Conservation (phyloP, 345 rosid species). For the Salix exigua region DNA sequence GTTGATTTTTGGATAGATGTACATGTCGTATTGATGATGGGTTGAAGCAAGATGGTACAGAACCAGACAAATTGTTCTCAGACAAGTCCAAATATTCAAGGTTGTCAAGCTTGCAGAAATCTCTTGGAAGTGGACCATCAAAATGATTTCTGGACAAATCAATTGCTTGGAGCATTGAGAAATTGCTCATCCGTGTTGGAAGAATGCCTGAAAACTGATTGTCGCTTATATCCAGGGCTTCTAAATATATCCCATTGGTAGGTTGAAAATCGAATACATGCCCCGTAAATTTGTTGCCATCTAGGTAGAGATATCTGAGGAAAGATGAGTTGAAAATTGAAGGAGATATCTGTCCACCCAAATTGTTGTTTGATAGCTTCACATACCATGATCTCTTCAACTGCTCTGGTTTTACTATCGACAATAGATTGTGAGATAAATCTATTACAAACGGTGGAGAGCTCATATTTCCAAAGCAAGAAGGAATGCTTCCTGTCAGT, state of each 20-base stretch:
- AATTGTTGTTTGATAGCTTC: not conserved
- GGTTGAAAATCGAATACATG: not conserved
- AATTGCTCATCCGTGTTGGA: not conserved
- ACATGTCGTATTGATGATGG: not conserved
- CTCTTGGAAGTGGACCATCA: not conserved
- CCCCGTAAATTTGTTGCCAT: not conserved
- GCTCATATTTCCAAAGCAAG: slow-evolving; percentile 9
- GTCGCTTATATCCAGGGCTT: not conserved
- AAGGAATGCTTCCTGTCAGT: slow-evolving; percentile 21
- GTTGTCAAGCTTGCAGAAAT: not conserved
- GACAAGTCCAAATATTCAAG: slow-evolving; percentile 2
- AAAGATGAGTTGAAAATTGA: not conserved
- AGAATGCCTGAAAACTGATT: not conserved
- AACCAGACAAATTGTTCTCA: not conserved
- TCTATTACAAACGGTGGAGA: not conserved
- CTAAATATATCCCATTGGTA: too few relatives aligned
- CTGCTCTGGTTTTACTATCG: not conserved
- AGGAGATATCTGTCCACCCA: not conserved
- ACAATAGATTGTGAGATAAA: slow-evolving; percentile 10
- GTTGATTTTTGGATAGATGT: not conserved
- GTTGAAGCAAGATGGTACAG: not conserved
- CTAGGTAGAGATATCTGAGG: not conserved
- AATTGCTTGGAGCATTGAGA: not conserved
- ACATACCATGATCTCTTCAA: not conserved
- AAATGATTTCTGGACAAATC: not conserved